Evolutionary conservation across 257 asterid species (phyloP).

Genomic region (Ligustrum vulgare): DNA sequence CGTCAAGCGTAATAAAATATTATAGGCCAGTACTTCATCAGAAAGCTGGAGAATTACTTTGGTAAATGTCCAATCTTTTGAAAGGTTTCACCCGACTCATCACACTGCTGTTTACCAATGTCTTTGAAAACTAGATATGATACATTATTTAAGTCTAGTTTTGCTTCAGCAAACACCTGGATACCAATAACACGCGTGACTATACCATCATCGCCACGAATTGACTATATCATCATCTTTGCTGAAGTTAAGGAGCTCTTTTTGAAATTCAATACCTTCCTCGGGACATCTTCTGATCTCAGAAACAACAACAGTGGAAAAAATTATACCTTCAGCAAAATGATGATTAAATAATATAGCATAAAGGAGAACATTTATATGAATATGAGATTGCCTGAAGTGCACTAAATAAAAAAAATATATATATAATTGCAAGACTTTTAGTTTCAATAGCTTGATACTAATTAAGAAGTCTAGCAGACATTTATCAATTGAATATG

Average conservation of each 20-base stretch:
- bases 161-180: conserved; percentile 71
- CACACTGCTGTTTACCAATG: conserved; percentile 40
- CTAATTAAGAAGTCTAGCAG: no score
- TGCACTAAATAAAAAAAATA: no score
- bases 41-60: conserved; percentile 63
- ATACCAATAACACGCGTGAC: conserved; percentile 80
- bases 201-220: conserved; percentile 74
- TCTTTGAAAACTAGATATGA: conserved; percentile 87
- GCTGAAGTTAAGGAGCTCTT: conserved; percentile 89
- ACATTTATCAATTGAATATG: no score
- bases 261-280: conserved; percentile 83
- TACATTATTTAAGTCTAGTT: conserved; percentile 61
- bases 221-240: conserved; percentile 94
- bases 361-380: no score
- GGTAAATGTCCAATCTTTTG: conserved; percentile 38
- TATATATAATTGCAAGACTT: no score
- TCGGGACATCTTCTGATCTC: conserved; percentile 86
- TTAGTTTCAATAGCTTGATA: no score
- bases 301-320: conserved; percentile 81
- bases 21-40: conserved; percentile 86
- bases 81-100: conserved; percentile 37
- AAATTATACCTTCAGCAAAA: no score
- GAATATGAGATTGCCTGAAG: no score
- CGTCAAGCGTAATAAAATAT: conserved; percentile 69
- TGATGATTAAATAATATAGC: no score